Evolutionary conservation across 768 basidiomycete genomes (phyloP).

Genomic region (Lactarius hengduanensis): DNA sequence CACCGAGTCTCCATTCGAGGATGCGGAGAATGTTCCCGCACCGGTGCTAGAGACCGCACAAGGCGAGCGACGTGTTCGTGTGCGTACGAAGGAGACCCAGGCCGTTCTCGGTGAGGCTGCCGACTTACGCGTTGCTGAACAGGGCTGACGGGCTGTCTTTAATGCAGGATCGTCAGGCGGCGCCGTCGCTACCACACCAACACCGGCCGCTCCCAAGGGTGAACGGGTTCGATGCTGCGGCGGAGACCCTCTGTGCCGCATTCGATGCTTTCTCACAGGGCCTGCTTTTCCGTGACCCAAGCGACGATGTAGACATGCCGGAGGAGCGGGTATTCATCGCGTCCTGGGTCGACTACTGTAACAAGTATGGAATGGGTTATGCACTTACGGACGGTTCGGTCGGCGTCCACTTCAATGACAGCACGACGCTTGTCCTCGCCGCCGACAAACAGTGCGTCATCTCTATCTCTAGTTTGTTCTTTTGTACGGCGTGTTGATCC

Average conservation of each 20-base stretch:
- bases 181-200: conserved; percentile 31
- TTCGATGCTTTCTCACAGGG: conserved; percentile 68
- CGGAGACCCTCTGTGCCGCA: conserved; percentile 50
- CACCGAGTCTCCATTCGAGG: conserved; percentile 31
- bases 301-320: conserved; percentile 49
- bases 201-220: conserved; percentile 35
- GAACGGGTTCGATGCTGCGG: conserved; percentile 68
- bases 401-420: conserved; percentile 96
- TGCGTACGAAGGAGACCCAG: conserved; percentile 16
- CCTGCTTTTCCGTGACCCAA: conserved; percentile 64
- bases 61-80: conserved; percentile 13
- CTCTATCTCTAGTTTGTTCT: not conserved
- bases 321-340: conserved; percentile 88
- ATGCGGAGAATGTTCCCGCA: conserved; percentile 40
- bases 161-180: conserved; percentile 19
- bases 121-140: not conserved
- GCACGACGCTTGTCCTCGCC: conserved; percentile 79
- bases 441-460: conserved; percentile 79
- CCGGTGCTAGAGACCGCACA: conserved; percentile 11
- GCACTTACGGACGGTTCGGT: conserved; percentile 93
- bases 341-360: conserved; percentile 99
- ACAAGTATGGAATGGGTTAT: conserved; percentile 99
- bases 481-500: conserved; percentile 11
- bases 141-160: not conserved
- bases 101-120: conserved; percentile 4